Evolutionary conservation across 169 alveolate genomes (phyloP), one percentile per base, ranked within the genome.

Genomic region (Plasmodium vinckei): DNA sequence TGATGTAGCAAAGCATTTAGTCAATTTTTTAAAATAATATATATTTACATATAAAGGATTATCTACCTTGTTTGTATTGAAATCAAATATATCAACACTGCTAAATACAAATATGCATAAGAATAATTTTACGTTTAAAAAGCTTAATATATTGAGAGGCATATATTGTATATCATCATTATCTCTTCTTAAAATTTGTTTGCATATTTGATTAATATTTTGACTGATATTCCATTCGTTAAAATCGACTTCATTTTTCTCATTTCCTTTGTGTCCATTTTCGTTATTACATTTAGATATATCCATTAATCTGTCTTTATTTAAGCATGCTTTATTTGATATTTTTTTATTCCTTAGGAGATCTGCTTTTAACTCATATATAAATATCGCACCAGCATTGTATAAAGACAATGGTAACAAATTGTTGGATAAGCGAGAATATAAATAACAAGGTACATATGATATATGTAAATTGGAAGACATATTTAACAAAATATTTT

Each of bases 41-140:
- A 73, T 73, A 19, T 61, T 73, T 44, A 73, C 56, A 61, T 73
- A 73, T 23, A 65, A 47, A 5, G 88, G 88, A 17, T 54, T 73
- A 23, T 49, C 49, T 21, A 5, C 25, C 25, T 73, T 73, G 49
- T 73, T 73, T 46, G 21, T 73, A 23, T 61, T 49, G 17, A 73
- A 61, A 51, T 73, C 88, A 25, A 73, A 73, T 63, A 73, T 73
- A 33, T 73, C 88, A n/a, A 73, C 53, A 73, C 63, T 73, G 88
- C 73, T 63, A 60, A 73, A 73, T 47, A 61, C 60, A 56, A 73
- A 73, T 63, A 73, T 21, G 73, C 88, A 73, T 17, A 73, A 39
- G 17, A 73, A 73, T 73, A 73, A 60, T 17, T 73, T 73, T 46
- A 73, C 70, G 47, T 60, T 73, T 10, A 73, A 27, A 73, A 73